A percentile compares a stretch with the other conserved stretches of the same genome.
Evolutionary conservation across 163 green algal species (phyloP).

Genomic region (Scenedesmus sp.): DNA sequence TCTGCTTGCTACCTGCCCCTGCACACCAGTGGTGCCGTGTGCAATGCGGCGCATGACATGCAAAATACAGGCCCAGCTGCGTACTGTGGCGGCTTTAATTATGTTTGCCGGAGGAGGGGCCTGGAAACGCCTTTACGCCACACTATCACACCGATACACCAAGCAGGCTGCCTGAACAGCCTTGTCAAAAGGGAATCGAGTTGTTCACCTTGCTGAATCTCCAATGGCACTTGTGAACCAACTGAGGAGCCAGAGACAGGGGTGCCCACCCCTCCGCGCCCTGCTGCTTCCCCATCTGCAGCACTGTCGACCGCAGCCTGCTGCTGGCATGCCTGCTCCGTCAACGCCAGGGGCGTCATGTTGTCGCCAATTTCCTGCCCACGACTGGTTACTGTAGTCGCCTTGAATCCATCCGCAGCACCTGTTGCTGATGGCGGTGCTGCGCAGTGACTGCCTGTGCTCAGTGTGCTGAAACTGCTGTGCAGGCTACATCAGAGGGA

Average conservation of each 20-base stretch:
- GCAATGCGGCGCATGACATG: not conserved
- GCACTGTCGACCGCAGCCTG: not conserved
- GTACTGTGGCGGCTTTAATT: no score
- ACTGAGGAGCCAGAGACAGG: not conserved
- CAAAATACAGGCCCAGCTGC: not conserved
- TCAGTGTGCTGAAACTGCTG: not conserved
- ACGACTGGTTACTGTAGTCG: not conserved
- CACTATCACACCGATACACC: no score
- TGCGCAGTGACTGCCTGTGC: not conserved
- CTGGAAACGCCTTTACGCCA: no score
- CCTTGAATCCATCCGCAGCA: not conserved
- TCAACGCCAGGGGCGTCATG: not conserved
- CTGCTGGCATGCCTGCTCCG: not conserved
- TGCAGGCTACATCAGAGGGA: not conserved
- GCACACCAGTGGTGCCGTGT: not conserved
- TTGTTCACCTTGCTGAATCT: slow-evolving; percentile 18
- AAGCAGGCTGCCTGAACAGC: not conserved
- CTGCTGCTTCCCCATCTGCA: not conserved
- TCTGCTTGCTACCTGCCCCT: not conserved
- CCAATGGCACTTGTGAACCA: not conserved
- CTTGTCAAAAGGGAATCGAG: no score
- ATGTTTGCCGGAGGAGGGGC: no score
- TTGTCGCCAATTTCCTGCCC: not conserved
- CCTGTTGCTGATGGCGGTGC: not conserved
- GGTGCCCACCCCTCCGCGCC: not conserved